Base-by-base conservation (phyloP, 352 stramenopile genomes). In the Paralagenidium karlingii region DNA sequence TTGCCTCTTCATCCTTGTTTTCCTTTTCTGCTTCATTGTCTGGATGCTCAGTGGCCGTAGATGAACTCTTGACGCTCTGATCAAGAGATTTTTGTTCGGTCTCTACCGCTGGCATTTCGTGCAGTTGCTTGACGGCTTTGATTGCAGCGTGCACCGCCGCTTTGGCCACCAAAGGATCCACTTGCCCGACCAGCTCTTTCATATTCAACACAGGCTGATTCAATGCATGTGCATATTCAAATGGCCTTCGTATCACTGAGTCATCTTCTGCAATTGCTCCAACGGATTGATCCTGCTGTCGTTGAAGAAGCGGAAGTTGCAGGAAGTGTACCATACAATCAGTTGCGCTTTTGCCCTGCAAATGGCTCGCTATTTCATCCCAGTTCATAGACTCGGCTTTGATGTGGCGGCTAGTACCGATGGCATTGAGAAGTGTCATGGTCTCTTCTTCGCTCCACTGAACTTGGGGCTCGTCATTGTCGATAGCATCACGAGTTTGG, bases 291-390 rank as follows among this genome's bases (percentile, higher is more conserved):
- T 15, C 12, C 22, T 11, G 30, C 10, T 19, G 15, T 28, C 61
- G 53, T 22, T 67, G 43, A 20, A 83, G 47, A 36, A 90, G 49
- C 8, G 73, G 68, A 38, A 84, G 43, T 51, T 84, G 61, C 8
- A 90, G 57, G 51, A 90, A 90, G 25, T 80, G 73, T 34, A 84
- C 40, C 43, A 90, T 49, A 37, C 73, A 90, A 34, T 85, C 68
- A n/a, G 85, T 62, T 3, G 73, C 63, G 12, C 63, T 75, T 51
- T 85, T 87, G 24, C 55, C 68, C 29, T 58, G 55, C 7, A 90
- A 61, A 30, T 75, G 77, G n/a, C 53, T 57, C 2, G 71, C 70
- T 22, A 90, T 64, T 29, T 65, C 58, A 41, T 85, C 84, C 76
- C 76, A 90, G 48, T 90, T 73, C n/a, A n/a, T n/a, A n/a, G n/a